These are phyloP conservation scores for Alternaria dauci DNA, from an alignment of 2,329 filamentous ascomycete genomes.

Conservation along the genomic window DNA sequence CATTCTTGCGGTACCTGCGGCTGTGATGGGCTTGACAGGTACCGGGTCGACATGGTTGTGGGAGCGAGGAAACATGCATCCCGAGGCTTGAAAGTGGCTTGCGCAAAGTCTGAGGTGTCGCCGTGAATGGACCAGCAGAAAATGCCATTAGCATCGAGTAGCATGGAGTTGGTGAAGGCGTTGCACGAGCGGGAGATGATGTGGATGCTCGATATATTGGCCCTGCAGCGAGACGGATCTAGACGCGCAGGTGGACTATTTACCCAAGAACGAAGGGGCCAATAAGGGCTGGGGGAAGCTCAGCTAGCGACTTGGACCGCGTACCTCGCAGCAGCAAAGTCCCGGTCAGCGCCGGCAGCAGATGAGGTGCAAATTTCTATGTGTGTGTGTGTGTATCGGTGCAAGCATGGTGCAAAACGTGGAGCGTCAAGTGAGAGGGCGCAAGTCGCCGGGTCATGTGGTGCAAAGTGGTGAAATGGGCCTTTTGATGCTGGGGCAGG, in stretches of 20 bases:
- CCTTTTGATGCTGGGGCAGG: slow-evolving; percentile 7
- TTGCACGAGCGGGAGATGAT: slow-evolving; percentile 4
- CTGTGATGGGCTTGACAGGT: neutral
- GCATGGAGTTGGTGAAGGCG: neutral
- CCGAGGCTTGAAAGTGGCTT: slow-evolving; percentile 11
- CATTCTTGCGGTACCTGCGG: neutral
- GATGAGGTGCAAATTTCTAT: slow-evolving; percentile 2
- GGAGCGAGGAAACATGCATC: neutral
- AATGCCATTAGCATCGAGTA: neutral
- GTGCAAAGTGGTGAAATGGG: neutral
- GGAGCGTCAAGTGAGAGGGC: neutral
- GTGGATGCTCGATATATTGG: slow-evolving; percentile 27
- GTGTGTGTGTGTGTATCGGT: too few species aligned
- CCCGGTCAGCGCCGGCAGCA: slow-evolving; percentile 7
- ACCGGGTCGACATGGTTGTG: neutral
- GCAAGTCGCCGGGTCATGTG: neutral
- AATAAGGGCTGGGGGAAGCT: slow-evolving; percentile 1
- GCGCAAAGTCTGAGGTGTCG: slow-evolving; percentile 2
- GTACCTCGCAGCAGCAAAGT: slow-evolving; percentile 4
- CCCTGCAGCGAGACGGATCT: slow-evolving; percentile 13
- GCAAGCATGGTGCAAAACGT: neutral
- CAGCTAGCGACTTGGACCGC: slow-evolving; percentile 9
- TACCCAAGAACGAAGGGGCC: slow-evolving; percentile 17
- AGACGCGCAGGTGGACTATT: slow-evolving; percentile 10
- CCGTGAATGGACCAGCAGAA: slow-evolving; percentile 4